phyloP scores from a whole-genome alignment of 2,329 filamentous ascomycete species.

The Penicillium nordicum region DNA sequence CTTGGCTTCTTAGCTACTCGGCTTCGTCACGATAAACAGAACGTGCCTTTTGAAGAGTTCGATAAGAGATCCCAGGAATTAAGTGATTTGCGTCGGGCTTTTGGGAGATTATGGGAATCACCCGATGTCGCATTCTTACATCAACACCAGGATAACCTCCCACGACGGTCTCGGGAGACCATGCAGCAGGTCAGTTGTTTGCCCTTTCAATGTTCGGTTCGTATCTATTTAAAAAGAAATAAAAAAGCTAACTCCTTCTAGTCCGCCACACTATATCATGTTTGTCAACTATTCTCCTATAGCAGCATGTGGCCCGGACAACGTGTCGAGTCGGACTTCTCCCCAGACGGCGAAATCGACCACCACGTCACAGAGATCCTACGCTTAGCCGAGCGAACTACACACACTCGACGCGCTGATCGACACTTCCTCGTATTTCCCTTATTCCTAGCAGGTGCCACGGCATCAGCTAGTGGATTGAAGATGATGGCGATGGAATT shows the following conservation, averaged over 20 bases:
- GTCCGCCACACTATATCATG: conserved; percentile 47
- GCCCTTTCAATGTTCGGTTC: too few relatives aligned
- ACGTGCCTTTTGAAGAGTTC: conserved; percentile 22
- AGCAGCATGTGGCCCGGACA: conserved; percentile 54
- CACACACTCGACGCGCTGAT: conserved; percentile 39
- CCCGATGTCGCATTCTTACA: conserved; percentile 36
- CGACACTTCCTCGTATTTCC: conserved; percentile 52
- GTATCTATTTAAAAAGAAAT: background rate
- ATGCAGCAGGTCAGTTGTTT: conserved; percentile 45
- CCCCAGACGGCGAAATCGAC: conserved; percentile 43
- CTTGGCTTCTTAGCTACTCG: conserved; percentile 45
- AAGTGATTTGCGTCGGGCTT: conserved; percentile 35
- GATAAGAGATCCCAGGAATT: conserved; percentile 32
- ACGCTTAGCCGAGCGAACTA: conserved; percentile 41
- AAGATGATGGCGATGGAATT: conserved; percentile 50
- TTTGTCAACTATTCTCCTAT: conserved; percentile 51
- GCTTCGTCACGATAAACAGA: conserved; percentile 37
- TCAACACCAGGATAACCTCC: conserved; percentile 37
- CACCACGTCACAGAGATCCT: conserved; percentile 47
- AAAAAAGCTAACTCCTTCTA: background rate
- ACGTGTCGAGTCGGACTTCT: conserved; percentile 38
- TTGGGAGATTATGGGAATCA: conserved; percentile 40
- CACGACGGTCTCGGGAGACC: conserved; percentile 33
- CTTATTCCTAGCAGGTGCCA: conserved; percentile 52
- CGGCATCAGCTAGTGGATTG: conserved; percentile 40